A percentile compares a stretch with the other conserved stretches of the same genome.
Evolutionary conservation across 305 asterid species (phyloP).

Genomic region (Fraxinus baroniana): DNA sequence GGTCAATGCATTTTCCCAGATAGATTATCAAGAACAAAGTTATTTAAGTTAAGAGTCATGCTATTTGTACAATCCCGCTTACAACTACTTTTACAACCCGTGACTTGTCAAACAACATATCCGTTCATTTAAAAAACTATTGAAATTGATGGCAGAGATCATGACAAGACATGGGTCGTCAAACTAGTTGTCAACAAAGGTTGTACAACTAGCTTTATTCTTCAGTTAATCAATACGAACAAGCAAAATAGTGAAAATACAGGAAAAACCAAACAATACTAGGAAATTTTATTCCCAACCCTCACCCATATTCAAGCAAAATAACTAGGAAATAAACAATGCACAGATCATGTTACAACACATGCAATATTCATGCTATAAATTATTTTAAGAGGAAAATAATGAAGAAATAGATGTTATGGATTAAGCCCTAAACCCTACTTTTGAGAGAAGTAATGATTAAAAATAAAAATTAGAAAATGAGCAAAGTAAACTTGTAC

Average conservation of each 20-base stretch:
- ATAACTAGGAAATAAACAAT: not conserved
- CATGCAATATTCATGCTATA: not conserved
- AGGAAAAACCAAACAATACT: not conserved
- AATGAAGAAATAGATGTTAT: not conserved
- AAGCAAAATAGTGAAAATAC: not conserved
- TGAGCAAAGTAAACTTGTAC: not conserved
- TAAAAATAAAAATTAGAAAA: not conserved
- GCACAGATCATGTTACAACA: not conserved
- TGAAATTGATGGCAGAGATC: not conserved
- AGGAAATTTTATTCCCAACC: not conserved
- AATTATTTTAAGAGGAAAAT: not conserved
- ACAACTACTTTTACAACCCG: too few species aligned
- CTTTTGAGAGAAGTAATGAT: not conserved
- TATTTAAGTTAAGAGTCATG: not conserved
- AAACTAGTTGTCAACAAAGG: too few species aligned
- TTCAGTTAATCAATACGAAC: not conserved
- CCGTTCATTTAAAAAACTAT: too few species aligned
- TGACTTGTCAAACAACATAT: too few species aligned
- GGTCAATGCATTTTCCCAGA: conserved; percentile 10
- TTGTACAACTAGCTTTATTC: too few species aligned
- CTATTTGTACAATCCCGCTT: too few species aligned
- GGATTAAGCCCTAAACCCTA: not conserved
- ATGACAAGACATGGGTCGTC: not conserved
- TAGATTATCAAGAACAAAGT: not conserved
- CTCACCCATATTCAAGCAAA: not conserved